These are phyloP conservation scores for Suillus hirtellus DNA, from an alignment of 768 basidiomycete genomes.

Conservation along the genomic window DNA sequence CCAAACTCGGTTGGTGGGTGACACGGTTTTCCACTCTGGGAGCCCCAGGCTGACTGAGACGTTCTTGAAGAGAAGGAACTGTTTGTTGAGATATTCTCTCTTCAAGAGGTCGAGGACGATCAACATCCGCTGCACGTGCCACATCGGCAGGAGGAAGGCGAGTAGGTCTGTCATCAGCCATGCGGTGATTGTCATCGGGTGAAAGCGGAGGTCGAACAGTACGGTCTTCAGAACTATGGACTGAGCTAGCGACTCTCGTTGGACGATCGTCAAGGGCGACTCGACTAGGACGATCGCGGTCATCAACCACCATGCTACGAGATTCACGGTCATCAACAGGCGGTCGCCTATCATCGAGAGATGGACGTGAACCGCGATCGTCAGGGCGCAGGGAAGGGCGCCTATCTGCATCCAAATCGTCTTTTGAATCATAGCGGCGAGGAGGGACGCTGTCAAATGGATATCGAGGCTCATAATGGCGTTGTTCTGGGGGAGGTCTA, in stretches of 20 bases:
- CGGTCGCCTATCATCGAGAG: conserved; percentile 33
- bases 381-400: conserved; percentile 27
- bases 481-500: conserved; percentile 45
- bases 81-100: conserved; percentile 39
- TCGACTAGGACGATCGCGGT: conserved; percentile 19
- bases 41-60: conserved; percentile 34
- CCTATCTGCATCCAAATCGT: conserved; percentile 28
- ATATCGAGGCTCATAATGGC: conserved; percentile 50
- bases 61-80: conserved; percentile 39
- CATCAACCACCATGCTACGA: conserved; percentile 22
- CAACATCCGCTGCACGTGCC: conserved; percentile 25
- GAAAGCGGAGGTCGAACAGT: conserved; percentile 15
- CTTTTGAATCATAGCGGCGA: conserved; percentile 35
- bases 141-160: conserved; percentile 23
- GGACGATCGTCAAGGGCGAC: conserved; percentile 34
- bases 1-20: conserved; percentile 36
- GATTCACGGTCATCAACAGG: conserved; percentile 31
- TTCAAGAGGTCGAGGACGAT: conserved; percentile 36
- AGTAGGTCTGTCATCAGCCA: conserved; percentile 17
- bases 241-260: conserved; percentile 27
- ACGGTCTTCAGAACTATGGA: conserved; percentile 26
- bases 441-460: conserved; percentile 31
- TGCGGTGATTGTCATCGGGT: conserved; percentile 19
- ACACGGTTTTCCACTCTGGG: conserved; percentile 22
- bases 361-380: conserved; percentile 26